Conservation (phyloP, 2,329 filamentous ascomycete species). For the Coniochaeta hoffmannii region DNA sequence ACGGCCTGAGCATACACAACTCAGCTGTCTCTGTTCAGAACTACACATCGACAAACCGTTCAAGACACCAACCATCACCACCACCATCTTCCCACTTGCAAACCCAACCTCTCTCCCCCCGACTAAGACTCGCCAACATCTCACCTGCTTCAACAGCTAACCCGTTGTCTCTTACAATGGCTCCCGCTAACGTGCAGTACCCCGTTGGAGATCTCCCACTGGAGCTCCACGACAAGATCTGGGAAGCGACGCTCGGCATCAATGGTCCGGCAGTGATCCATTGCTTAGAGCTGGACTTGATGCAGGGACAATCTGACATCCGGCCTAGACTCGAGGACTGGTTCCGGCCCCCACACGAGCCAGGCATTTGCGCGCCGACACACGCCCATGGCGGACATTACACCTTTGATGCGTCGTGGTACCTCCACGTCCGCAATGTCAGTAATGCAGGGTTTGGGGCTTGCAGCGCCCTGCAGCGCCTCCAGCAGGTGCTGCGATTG, state of each 20-base stretch:
- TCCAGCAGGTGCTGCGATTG: too few species aligned
- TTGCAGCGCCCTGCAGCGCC: too few species aligned
- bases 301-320: not conserved
- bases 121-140: not conserved
- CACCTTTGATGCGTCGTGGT: too few species aligned
- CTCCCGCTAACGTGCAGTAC: not conserved
- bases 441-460: too few species aligned
- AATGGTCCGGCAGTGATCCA: not conserved
- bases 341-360: not conserved
- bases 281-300: not conserved
- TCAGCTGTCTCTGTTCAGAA: not conserved
- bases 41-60: not conserved
- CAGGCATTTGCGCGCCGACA: too few species aligned
- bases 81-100: too few species aligned
- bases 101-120: too few species aligned
- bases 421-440: too few species aligned
- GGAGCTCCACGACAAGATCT: not conserved
- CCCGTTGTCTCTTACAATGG: not conserved
- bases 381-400: too few species aligned
- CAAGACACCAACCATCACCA: not conserved
- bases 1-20: not conserved
- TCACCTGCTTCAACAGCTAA: not conserved
- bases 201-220: not conserved
- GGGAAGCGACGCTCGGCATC: not conserved
- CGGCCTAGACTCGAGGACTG: not conserved